Evolutionary conservation across 2,329 filamentous ascomycete species (phyloP), one percentile per base, ranked within the genome.

Genomic region (Gremmenia infestans): DNA sequence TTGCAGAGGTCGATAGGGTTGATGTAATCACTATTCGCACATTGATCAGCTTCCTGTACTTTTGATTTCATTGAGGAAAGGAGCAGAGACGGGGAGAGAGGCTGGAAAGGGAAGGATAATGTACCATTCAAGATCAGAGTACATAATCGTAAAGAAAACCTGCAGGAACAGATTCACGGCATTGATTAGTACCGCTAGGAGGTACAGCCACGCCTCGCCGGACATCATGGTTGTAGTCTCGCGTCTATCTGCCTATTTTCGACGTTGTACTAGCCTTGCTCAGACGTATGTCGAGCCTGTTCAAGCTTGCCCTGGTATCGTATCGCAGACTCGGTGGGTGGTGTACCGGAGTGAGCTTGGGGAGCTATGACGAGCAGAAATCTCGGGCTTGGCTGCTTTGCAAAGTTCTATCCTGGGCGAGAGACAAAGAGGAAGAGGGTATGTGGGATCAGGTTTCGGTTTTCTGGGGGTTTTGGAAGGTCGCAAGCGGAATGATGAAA

Each of bases 121-220:
- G 71, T 79, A 96, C 92, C 94, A 99, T 88, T 99, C 94, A 70
- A 99, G 78, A 82, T 99, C 94, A 76, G 91, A 96, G 79, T 97
- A 99, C 95, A 99, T 99, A 72, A 99, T 99, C 57, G 94, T 99
- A 80, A 99, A 99, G 83, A 99, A 99, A 69, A 99, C 94, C 80
- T 99, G 95, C 56, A 99, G 83, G 77, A 99, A 99, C 71, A 99
- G 84, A 81, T 99, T 99, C 85, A 99, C 92, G 79, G 94, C 94
- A 80, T 99, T 99, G 81, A 99, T 95, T 73, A 99, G 83, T 76
- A 99, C 95, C 77, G 93, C 87, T 76, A 99, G 82, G 70, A 99
- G 86, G 80, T 95, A 99, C 74, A 99, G 81, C 94, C 94, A 97
- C 74, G 92, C 92, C 83, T 97, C 92, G 76, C 92, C 92, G 71